Base-by-base conservation (phyloP, 768 basidiomycete genomes). In the Auriscalpium microsporum region DNA sequence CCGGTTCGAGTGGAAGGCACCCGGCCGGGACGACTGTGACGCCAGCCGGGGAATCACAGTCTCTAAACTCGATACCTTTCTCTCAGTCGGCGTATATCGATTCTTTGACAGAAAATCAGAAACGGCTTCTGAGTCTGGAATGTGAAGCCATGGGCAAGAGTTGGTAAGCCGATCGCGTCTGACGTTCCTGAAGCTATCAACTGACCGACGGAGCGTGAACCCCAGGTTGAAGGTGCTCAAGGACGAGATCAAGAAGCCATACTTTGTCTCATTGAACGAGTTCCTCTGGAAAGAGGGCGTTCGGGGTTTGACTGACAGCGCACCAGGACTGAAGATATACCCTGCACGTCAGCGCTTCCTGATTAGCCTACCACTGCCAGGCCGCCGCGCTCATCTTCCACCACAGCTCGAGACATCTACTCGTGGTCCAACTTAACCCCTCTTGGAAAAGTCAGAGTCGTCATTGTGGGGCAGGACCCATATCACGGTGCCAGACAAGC, bases 381-480 rank as follows among this genome's bases (percentile, higher is more conserved):
- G n/a, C 10, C 16, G 9, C 23, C 38, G 37, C 53, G 28, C 56
- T 52, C 17, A 42, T 21, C 40, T 52, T 14, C 21, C n/a, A 21
- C 3, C 19, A 52, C 67, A 86, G 94, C 92, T 13, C 74, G 77
- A 59, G 82, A 95, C 64, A 88, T 96, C 54, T 96, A 96, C 67
- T 78, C 90, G 11, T 97, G 94, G 94, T 90, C 90, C 3, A 79
- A 86, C 69, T 63, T 67, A 54, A 94, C 91, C 33, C 90, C 91
- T 3, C 72, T 96, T 14, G 86, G 88, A 11, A 82, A 84, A 58
- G 82, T 97, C 58, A 85, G 83, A 66, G 87, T 93, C 28, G 91
- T 96, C 49, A 91, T 96, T 56, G 78, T 97, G 53, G 87, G 88
- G 8, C 91, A 93, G 71, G 92, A 94, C 73, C 91, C 91, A 28